Evolutionary conservation across 257 asterid genomes (phyloP), one percentile per base, ranked within the genome.

Genomic region (Nicotiana attenuata): DNA sequence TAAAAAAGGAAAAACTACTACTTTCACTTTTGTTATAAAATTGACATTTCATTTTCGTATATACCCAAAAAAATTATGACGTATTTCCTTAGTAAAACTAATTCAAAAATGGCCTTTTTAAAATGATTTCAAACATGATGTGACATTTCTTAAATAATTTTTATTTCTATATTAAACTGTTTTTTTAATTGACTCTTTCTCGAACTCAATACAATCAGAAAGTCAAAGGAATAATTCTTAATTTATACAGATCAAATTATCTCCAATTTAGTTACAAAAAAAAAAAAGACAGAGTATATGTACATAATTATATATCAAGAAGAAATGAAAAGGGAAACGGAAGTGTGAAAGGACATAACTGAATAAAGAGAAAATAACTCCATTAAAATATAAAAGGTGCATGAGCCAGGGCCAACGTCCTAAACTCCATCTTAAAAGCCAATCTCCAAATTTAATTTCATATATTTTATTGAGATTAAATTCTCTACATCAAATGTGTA

Each of bases 401-500:
- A 71, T 6, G 13, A 24, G n/a, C 0, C 77, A 20, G 5, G 20
- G 35, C 1, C 20, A 45, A 7, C 15, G 78, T 3, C 78, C 61
- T 73, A 73, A 47, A 47, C 15, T 73, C 4, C 41, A 73, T 73
- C 35, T 47, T 73, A 73, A 73, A 73, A 73, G 61, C 20, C 78
- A 73, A 20, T 10, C 20, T 71, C 35, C 59, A 10, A 41, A 71
- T 71, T 69, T 13, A n/a, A 22, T 71, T 71, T 45, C 59, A 41
- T 41, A 69, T 41, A 6, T 69, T 45, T 71, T 13, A 20, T 45
- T 71, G 47, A 41, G 11, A 8, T 41, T 41, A 41, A 41, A 41
- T 8, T 41, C 10, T 41, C 50, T 41, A 0, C 50, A 2, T 2
- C 11, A 41, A 8, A 41, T 7, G 10, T 8, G 50, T 41, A 1